Evolutionary conservation across 192 early-diverging fungal genomes (phyloP).

Genomic region (Entrophospora sp.): DNA sequence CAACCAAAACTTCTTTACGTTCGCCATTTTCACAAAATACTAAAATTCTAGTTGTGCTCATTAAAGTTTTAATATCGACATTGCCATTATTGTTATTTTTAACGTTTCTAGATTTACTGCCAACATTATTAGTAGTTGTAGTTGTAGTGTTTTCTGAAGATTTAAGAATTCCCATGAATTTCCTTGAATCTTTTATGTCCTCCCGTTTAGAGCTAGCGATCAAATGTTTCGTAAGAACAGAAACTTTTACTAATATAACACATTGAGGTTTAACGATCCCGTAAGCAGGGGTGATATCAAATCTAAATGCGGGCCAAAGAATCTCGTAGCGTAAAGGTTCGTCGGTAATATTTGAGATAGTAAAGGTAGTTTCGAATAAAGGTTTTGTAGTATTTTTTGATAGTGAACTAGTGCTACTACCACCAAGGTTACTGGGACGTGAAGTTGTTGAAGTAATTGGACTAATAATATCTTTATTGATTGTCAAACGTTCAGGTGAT

Average conservation of each 20-base stretch:
- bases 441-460: slow-evolving; percentile 7
- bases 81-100: no score
- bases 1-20: slow-evolving; percentile 14
- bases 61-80: slow-evolving; percentile 3
- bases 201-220: slow-evolving; percentile 7
- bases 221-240: slow-evolving; percentile 19
- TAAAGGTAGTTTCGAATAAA: slow-evolving; percentile 20
- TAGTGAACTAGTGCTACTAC: slow-evolving; percentile 13
- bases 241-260: slow-evolving; percentile 7
- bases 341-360: slow-evolving; percentile 16
- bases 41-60: slow-evolving; percentile 9
- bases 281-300: slow-evolving; percentile 17
- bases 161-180: slow-evolving; percentile 18
- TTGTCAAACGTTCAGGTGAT: slow-evolving; percentile 16
- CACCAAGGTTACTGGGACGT: neutral
- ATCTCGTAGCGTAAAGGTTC: slow-evolving; percentile 14
- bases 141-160: neutral
- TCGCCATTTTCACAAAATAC: slow-evolving; percentile 19
- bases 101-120: no score
- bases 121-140: no score
- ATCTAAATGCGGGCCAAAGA: slow-evolving; percentile 19
- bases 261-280: slow-evolving; percentile 11
- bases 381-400: slow-evolving; percentile 20
- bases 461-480: neutral
- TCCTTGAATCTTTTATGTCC: slow-evolving; percentile 11